A percentile compares a stretch with the other conserved stretches of the same genome.
These are phyloP conservation scores for Parachaetomium inaequale DNA, from an alignment of 495 filamentous ascomycete species.

Conservation along the genomic window DNA sequence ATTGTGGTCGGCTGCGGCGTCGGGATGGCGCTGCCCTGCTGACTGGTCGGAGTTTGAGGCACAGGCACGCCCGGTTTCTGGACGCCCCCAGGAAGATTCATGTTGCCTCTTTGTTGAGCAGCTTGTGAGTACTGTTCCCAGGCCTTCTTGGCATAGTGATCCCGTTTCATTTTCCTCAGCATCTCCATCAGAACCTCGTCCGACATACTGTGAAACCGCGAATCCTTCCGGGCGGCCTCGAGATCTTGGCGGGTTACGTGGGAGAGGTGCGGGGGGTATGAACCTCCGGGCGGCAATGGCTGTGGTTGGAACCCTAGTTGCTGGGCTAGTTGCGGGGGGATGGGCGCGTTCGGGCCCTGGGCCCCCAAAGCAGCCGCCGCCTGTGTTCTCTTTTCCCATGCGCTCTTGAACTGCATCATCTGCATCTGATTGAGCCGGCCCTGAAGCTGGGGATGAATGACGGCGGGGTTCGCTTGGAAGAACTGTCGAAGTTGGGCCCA, in stretches of 20 bases:
- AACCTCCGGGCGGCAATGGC: slow-evolving; percentile 1
- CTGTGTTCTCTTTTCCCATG: slow-evolving; percentile 17
- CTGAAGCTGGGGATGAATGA: slow-evolving; percentile 34
- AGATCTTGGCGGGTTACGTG: slow-evolving; percentile 11
- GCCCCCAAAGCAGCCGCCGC: not conserved
- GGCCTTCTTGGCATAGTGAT: slow-evolving; percentile 3
- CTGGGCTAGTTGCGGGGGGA: slow-evolving; percentile 26
- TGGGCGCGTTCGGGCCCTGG: not conserved
- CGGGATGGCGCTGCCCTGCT: not conserved
- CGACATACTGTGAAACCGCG: not conserved
- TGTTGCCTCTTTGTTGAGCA: not conserved
- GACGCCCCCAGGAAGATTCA: not conserved
- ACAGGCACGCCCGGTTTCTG: not conserved
- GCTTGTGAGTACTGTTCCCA: not conserved
- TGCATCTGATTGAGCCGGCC: slow-evolving; percentile 52
- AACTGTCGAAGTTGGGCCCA: slow-evolving; percentile 72
- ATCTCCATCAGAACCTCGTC: slow-evolving; percentile 6
- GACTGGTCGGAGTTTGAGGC: slow-evolving; percentile 7
- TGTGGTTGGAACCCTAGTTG: slow-evolving; percentile 9
- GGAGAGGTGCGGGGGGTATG: not conserved
- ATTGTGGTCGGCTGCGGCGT: not conserved
- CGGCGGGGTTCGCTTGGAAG: slow-evolving; percentile 46
- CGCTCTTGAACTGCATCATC: slow-evolving; percentile 48
- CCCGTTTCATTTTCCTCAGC: not conserved
- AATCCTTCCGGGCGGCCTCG: slow-evolving; percentile 1